Base-by-base conservation (phyloP, 1,139 yeast genomes). In the Suhomyces taliae region DNA sequence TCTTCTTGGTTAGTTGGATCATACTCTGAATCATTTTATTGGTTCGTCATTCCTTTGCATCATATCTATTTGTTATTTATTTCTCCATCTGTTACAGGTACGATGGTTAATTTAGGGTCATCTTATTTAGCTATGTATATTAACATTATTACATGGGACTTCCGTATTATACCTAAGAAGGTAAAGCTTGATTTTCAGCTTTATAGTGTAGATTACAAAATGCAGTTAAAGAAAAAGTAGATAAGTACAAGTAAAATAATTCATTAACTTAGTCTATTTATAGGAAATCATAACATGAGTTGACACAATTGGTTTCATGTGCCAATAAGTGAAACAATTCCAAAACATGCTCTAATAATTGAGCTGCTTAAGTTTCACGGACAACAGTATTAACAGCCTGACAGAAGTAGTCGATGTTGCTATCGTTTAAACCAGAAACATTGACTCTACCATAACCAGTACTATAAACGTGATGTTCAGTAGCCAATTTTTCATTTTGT, bases 401-500 rank as follows among this genome's bases (percentile, higher is more conserved):
- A 39, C 74, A 69, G 53, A 72, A 68, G 47, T 64, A 60, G 39
- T 67, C 74, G 12, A 74, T 56, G 53, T 74, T 74, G 14, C 52
- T 46, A 40, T 63, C 60, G 54, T 70, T 71, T 53, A 74, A 62
- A 4, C 79, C 79, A 8, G 79, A 78, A 43, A 74, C 65, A 52
- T 74, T 74, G 46, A 74, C 73, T 51, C 79, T 65, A 8, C 79
- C 78, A 49, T 64, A 62, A 8, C 51, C 53, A 26, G 75, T 67
- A 15, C 68, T 61, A 53, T 74, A 74, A 44, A 74, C 63, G 51
- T 71, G 77, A 51, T 65, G 64, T 38, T 72, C 64, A 19, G 60
- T 58, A 15, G 61, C 60, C 54, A 74, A 63, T 45, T 56, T 51
- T 10, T 61, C 59, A 43, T 61, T 65, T 52, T 74, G 79, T 32